Evolutionary conservation across 495 filamentous ascomycete genomes (phyloP).

Genomic region (Ramalina intermedia): DNA sequence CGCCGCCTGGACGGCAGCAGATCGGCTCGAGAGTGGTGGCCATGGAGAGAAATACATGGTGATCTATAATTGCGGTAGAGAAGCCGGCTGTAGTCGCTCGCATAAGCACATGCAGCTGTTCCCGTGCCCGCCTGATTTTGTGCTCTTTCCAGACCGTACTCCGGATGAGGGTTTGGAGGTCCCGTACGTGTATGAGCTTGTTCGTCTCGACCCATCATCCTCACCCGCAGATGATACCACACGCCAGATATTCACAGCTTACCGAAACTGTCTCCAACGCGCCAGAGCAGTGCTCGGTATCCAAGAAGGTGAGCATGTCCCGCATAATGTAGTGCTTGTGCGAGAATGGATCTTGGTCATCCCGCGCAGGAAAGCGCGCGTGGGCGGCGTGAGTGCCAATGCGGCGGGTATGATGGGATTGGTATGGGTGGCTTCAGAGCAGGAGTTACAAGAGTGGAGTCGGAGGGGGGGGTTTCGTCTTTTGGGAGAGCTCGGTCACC

Average conservation of each 20-base stretch:
- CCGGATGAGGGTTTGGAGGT: background rate
- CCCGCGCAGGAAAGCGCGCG: slow-evolving; percentile 17
- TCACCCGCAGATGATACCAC: background rate
- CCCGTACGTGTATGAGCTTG: background rate
- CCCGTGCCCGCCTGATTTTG: background rate
- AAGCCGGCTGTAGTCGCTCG: no score
- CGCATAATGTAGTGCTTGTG: slow-evolving; percentile 29
- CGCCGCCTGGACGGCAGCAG: no score
- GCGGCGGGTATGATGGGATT: slow-evolving; percentile 28
- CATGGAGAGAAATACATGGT: no score
- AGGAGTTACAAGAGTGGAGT: slow-evolving; percentile 20
- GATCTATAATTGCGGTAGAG: no score
- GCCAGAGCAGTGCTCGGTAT: background rate
- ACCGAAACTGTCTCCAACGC: background rate
- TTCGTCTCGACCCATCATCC: background rate
- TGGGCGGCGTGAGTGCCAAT: slow-evolving; percentile 21
- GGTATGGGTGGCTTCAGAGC: slow-evolving; percentile 21
- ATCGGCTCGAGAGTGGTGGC: no score
- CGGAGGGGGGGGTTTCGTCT: slow-evolving; percentile 14
- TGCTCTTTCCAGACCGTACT: background rate
- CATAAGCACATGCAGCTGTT: no score
- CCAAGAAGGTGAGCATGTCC: slow-evolving; percentile 5
- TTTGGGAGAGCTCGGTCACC: slow-evolving; percentile 10
- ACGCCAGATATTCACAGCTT: background rate
- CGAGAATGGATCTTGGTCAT: slow-evolving; percentile 27